These are phyloP conservation scores for Aquilaria sinensis DNA, from an alignment of 345 rosid genomes.

Conservation along the genomic window DNA sequence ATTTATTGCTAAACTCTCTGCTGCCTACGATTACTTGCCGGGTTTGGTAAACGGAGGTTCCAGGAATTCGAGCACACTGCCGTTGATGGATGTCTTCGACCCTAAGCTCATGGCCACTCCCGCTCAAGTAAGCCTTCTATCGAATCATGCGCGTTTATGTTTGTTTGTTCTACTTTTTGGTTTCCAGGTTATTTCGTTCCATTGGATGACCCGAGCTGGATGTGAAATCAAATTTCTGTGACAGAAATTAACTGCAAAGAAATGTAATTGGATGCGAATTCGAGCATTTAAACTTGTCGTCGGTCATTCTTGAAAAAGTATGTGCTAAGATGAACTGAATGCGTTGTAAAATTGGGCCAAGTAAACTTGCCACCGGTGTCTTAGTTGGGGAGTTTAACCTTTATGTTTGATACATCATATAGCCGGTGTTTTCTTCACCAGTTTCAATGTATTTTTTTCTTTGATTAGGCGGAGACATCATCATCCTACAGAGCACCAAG, in stretches of 20 bases:
- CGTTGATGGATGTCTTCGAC: slow-evolving; percentile 68
- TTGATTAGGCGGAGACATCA: slow-evolving; percentile 61
- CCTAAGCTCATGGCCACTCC: slow-evolving; percentile 82
- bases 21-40: slow-evolving; percentile 54
- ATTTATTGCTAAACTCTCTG: slow-evolving; percentile 55
- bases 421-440: no score
- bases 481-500: slow-evolving; percentile 51
- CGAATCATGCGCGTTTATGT: no score
- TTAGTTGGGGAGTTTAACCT: no score
- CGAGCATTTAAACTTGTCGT: no score
- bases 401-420: no score
- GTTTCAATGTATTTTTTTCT: not conserved
- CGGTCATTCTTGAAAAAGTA: no score
- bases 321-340: no score
- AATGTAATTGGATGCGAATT: no score
- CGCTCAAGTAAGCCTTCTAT: slow-evolving; percentile 39
- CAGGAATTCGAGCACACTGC: slow-evolving; percentile 42
- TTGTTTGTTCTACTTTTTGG: not conserved
- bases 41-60: slow-evolving; percentile 45
- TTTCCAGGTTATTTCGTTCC: not conserved
- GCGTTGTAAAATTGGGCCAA: no score
- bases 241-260: no score
- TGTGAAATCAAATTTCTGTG: not conserved
- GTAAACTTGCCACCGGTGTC: no score
- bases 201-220: not conserved